These are phyloP conservation scores for Hypoxylon sp. DNA, from an alignment of 2,329 filamentous ascomycete species.

Conservation along the genomic window DNA sequence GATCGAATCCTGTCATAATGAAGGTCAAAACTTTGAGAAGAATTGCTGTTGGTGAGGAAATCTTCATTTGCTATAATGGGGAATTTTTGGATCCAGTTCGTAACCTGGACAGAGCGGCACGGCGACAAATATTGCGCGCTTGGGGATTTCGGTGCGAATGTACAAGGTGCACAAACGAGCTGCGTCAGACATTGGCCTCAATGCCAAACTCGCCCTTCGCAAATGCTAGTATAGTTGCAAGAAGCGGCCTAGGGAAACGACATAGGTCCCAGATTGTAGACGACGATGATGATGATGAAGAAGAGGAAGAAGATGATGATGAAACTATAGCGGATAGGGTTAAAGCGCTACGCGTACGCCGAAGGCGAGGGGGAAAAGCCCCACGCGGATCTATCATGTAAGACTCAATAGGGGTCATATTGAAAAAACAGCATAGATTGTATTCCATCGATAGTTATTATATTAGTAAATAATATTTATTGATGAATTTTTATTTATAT, in stretches of 20 bases:
- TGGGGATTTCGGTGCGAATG: slow-evolving; percentile 7
- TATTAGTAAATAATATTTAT: too few relatives aligned
- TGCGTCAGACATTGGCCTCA: not conserved
- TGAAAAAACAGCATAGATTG: too few relatives aligned
- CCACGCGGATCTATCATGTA: not conserved
- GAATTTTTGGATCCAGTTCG: not conserved
- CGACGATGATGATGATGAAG: not conserved
- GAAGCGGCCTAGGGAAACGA: too few relatives aligned
- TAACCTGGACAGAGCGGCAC: not conserved
- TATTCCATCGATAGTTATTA: too few relatives aligned
- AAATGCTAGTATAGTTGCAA: too few relatives aligned
- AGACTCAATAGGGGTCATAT: not conserved
- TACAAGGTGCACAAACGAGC: not conserved
- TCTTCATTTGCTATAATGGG: not conserved
- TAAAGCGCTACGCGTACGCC: not conserved
- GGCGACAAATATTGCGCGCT: not conserved
- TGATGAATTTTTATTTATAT: too few relatives aligned
- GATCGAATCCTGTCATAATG: not conserved
- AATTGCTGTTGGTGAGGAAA: slow-evolving; percentile 1
- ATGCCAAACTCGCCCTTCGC: too few relatives aligned
- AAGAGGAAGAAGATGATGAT: not conserved
- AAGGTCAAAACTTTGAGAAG: not conserved
- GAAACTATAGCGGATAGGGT: too few relatives aligned
- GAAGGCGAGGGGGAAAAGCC: not conserved
- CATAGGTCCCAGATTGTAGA: too few relatives aligned